Evolutionary conservation across 805 yeast species (phyloP).

Genomic region (Zygosaccharomyces kombuchaensis): DNA sequence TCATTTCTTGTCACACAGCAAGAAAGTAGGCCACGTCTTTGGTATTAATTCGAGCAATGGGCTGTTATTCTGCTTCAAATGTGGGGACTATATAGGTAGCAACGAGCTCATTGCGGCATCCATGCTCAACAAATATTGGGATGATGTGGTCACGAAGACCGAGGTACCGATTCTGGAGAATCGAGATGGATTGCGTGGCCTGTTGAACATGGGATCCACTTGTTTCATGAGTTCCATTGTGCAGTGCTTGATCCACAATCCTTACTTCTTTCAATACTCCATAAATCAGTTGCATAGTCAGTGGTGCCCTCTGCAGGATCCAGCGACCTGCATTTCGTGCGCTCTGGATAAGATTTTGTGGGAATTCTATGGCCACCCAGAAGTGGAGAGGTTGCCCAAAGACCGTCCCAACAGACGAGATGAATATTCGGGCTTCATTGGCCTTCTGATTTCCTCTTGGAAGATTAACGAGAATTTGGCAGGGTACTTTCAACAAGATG

Average conservation of each 20-base stretch:
- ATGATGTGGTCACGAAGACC: conserved; percentile 21
- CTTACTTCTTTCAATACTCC: conserved; percentile 73
- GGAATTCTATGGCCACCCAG: conserved; percentile 63
- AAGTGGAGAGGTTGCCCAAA: conserved; percentile 13
- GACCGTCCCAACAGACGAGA: conserved; percentile 2
- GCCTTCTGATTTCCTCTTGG: conserved; percentile 82
- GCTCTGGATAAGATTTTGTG: conserved; percentile 74
- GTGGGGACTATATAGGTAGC: conserved; percentile 68
- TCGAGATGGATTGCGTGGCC: conserved; percentile 77
- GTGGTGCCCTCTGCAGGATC: conserved; percentile 28
- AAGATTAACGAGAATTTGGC: conserved; percentile 78
- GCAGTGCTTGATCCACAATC: conserved; percentile 88
- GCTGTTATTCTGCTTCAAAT: conserved; percentile 70
- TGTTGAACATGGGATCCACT: conserved; percentile 93
- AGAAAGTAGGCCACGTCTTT: conserved; percentile 47
- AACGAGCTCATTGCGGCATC: conserved; percentile 38
- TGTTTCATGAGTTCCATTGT: conserved; percentile 94
- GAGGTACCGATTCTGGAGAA: conserved; percentile 41
- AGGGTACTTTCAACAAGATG: conserved; percentile 97
- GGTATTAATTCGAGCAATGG: conserved; percentile 69
- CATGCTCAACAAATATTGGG: conserved; percentile 27
- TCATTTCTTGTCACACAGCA: conserved; percentile 47
- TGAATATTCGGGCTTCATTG: conserved; percentile 71
- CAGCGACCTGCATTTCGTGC: conserved; percentile 67
- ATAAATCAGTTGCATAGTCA: conserved; percentile 42